A percentile compares a stretch with the other conserved stretches of the same genome.
phyloP scores from a whole-genome alignment of 306 rosid genomes.

The Citrullus colocynthis region DNA sequence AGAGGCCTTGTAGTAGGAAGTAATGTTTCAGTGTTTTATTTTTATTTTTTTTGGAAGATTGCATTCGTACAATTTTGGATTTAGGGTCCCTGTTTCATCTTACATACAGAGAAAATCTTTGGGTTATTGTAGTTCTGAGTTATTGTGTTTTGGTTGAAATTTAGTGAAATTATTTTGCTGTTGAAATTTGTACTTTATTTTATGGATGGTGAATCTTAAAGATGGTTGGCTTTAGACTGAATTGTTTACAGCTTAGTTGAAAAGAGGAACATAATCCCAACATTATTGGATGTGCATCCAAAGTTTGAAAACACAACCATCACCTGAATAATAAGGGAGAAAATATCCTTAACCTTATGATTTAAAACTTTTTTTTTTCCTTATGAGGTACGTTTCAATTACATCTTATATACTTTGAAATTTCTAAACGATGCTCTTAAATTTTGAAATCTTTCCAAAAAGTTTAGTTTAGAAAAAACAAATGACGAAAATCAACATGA shows the following conservation, averaged over 20 bases:
- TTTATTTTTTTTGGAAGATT: not conserved
- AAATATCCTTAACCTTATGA: not conserved
- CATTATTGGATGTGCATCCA: not conserved
- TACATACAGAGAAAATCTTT: not conserved
- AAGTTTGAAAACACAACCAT: not conserved
- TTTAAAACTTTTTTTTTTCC: not conserved
- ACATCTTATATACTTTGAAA: too few species aligned
- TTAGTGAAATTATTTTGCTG: not conserved
- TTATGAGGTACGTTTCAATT: too few species aligned
- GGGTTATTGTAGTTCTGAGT: not conserved
- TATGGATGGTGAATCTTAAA: not conserved
- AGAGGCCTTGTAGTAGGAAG: not conserved
- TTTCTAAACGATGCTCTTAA: too few species aligned
- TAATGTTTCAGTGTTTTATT: not conserved
- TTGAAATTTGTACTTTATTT: not conserved
- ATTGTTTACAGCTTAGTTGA: not conserved
- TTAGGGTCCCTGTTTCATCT: not conserved
- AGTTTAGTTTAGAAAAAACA: too few species aligned
- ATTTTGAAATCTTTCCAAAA: too few species aligned
- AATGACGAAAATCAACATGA: too few species aligned
- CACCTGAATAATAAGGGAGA: not conserved
- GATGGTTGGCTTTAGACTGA: not conserved
- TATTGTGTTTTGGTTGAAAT: not conserved
- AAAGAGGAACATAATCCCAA: not conserved
- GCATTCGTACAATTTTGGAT: slow-evolving; percentile 6